Conservation (phyloP, 1,139 yeast species). For the Hemisphaericaspora subhashii region DNA sequence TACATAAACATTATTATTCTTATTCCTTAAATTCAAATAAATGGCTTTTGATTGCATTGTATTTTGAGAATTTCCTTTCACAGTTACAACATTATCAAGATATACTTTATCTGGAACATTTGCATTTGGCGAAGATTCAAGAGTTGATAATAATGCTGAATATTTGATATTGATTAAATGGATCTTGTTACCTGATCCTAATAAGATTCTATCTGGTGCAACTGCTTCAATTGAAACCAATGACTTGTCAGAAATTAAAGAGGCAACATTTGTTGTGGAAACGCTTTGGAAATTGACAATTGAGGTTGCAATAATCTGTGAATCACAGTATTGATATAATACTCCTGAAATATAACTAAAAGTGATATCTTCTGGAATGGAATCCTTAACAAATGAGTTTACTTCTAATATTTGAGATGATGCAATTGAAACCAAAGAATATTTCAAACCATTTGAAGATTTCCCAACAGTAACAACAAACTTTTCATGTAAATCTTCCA, state of each 20-base stretch:
- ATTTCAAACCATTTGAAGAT: constrained; percentile 16
- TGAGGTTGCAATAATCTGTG: constrained; percentile 20
- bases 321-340: constrained; percentile 26
- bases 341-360: constrained; percentile 29
- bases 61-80: constrained; percentile 43
- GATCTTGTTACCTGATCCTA: constrained; percentile 39
- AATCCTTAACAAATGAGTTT: constrained; percentile 11
- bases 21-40: constrained; percentile 40
- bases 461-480: constrained; percentile 25
- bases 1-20: constrained; percentile 45
- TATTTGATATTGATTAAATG: constrained; percentile 46
- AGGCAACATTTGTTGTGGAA: constrained; percentile 22
- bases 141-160: constrained; percentile 43
- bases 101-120: constrained; percentile 25
- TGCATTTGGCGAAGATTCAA: constrained; percentile 18
- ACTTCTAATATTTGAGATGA: constrained; percentile 23
- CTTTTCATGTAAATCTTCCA: constrained; percentile 22
- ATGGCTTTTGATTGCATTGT: constrained; percentile 45
- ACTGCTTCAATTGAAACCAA: constrained; percentile 33
- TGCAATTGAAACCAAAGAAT: constrained; percentile 26
- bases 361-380: constrained; percentile 9
- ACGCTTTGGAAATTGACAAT: constrained; percentile 24
- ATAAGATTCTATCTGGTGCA: constrained; percentile 46
- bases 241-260: constrained; percentile 18
- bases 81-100: constrained; percentile 38